Evolutionary conservation across 75 land plant genomes (phyloP).

Genomic region (Sequoia sempervirens): DNA sequence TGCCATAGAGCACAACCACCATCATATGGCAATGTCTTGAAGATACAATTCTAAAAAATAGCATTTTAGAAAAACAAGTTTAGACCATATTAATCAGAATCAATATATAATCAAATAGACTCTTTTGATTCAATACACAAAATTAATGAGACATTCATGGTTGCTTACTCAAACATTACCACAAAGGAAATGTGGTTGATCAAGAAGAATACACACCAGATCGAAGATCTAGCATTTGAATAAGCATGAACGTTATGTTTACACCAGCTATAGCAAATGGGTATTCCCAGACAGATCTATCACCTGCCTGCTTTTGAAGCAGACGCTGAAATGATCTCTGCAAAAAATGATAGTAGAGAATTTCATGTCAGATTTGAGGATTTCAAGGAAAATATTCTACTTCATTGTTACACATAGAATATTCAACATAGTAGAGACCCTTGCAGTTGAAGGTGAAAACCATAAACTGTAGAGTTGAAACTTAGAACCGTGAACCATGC

Average conservation of each 20-base stretch:
- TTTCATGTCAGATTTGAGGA: neutral
- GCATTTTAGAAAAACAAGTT: neutral
- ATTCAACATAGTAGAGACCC: neutral
- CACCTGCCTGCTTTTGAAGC: conserved; percentile 73
- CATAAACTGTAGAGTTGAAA: neutral
- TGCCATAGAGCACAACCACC: neutral
- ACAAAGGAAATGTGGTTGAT: neutral
- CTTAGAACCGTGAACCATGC: neutral
- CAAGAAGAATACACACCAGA: conserved; percentile 35
- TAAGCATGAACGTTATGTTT: conserved; percentile 94
- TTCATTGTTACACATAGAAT: neutral
- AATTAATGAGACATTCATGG: neutral
- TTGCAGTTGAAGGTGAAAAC: neutral
- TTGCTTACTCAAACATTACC: neutral
- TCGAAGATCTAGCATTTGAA: conserved; percentile 92
- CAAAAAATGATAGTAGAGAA: neutral
- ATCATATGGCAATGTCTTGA: neutral
- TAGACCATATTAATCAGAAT: neutral
- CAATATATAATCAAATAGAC: neutral
- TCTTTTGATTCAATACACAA: neutral
- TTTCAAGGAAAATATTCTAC: neutral
- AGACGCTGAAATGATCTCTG: conserved; percentile 82
- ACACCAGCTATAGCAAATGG: conserved; percentile 99
- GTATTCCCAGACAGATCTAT: conserved; percentile 85
- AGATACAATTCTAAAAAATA: neutral